Percentiles rank a stretch among this genome's conserved stretches.
Conservation (phyloP, 1,284 basidiomycete genomes). For the Tremellales sp. region DNA sequence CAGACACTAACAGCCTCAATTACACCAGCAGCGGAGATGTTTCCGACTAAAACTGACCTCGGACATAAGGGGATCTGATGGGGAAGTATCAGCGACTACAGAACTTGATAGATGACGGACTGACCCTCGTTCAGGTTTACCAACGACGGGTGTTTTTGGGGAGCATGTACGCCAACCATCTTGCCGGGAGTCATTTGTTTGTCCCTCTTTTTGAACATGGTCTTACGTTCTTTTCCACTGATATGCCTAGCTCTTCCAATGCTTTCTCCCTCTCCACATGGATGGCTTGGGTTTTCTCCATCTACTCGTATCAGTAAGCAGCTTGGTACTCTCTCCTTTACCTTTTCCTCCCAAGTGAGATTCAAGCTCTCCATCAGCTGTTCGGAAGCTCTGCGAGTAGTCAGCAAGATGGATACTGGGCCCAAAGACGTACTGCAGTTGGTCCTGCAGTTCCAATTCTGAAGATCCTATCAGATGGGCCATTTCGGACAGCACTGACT, state of each 20-base stretch:
- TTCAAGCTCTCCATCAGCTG: slow-evolving; percentile 95
- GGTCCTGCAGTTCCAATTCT: slow-evolving; percentile 90
- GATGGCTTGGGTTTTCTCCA: slow-evolving; percentile 85
- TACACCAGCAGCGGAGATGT: not conserved
- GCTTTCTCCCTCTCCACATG: slow-evolving; percentile 96
- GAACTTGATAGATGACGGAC: slow-evolving; percentile 20
- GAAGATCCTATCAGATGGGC: not conserved
- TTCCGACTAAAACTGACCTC: slow-evolving; percentile 3
- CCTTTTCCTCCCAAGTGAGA: slow-evolving; percentile 96
- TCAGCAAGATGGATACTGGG: not conserved
- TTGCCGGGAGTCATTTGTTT: slow-evolving; percentile 5
- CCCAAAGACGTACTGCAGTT: slow-evolving; percentile 62
- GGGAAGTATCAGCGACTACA: slow-evolving; percentile 17
- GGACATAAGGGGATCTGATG: slow-evolving; percentile 69
- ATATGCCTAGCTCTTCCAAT: slow-evolving; percentile 93
- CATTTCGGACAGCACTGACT: slow-evolving; percentile 42
- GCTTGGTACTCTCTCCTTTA: slow-evolving; percentile 26
- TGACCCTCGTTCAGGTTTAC: slow-evolving; percentile 91
- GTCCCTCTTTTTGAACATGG: not conserved
- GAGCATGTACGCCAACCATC: slow-evolving; percentile 73
- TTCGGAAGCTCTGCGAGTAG: slow-evolving; percentile 61
- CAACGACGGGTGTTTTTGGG: slow-evolving; percentile 96
- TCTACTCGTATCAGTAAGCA: slow-evolving; percentile 10
- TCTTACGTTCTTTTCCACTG: slow-evolving; percentile 81
- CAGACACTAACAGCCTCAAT: slow-evolving; percentile 57